Evolutionary conservation across 2,329 filamentous ascomycete genomes (phyloP), one percentile per base, ranked within the genome.

Genomic region (Fusarium paranaense): DNA sequence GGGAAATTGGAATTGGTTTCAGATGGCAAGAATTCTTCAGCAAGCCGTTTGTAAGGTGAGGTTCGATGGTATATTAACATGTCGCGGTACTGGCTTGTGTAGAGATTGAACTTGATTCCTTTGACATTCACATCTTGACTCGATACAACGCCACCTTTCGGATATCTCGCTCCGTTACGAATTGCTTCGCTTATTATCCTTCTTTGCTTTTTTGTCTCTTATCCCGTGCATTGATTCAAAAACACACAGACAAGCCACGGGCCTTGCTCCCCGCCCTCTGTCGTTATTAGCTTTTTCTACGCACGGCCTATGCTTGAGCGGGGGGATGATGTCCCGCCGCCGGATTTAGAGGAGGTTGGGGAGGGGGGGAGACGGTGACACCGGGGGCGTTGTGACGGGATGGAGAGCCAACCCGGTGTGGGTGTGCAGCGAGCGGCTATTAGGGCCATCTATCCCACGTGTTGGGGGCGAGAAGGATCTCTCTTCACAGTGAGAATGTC

Each of bases 381-480:
- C 66, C 25, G 42, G 33, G 45, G 32, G 60, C 45, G 58, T 62
- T 62, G 60, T 38, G 30, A 52, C 11, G 37, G 59, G 33, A 47
- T 66, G 37, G 62, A 66, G 47, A 33, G 61, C 30, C 54, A 54
- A 63, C 35, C 37, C 52, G 75, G 75, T 73, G 75, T 73, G 65
- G 62, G 62, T 70, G 62, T 70, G 68, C 71, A 71, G 62, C 60
- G 57, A 76, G 76, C 76, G 76, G 67, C 76, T 78, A 75, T 52
- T 60, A 76, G 63, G 58, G 73, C 76, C 78, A 78, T 78, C 45
- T 27, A 52, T 66, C 37, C 71, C 75, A 78, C 75, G 75, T 76
- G 75, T 72, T 68, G 70, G 70, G 74, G 74, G 65, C 60, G 18
- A 66, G 66, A 76, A 52, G 27, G 47, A 52, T 52, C 47, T 52